phyloP scores from a whole-genome alignment of 148 eudicot species.

The Rheum nobile region DNA sequence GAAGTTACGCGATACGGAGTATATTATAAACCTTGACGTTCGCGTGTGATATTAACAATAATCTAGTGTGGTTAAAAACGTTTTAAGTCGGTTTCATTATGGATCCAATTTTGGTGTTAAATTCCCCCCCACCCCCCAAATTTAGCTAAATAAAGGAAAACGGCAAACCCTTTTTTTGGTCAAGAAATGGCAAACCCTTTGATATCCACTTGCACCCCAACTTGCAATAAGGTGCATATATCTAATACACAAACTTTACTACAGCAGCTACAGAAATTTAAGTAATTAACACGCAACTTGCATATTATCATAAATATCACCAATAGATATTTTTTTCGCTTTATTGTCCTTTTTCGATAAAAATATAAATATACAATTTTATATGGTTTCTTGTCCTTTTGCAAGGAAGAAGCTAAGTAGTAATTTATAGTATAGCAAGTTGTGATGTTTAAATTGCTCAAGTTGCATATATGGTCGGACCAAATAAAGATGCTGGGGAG shows the following conservation, averaged over 20 bases:
- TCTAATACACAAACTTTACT: background rate
- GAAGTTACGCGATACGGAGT: no score
- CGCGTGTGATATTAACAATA: no score
- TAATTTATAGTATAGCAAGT: background rate
- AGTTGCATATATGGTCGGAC: conserved; percentile 2
- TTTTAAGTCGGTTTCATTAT: no score
- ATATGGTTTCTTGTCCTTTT: background rate
- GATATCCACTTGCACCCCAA: conserved; percentile 1
- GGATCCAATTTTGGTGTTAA: no score
- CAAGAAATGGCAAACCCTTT: background rate
- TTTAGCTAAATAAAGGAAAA: background rate
- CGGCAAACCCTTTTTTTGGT: background rate
- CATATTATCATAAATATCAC: background rate
- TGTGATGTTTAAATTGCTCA: background rate
- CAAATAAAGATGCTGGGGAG: background rate
- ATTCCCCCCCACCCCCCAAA: background rate
- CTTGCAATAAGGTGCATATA: background rate
- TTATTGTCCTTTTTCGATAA: background rate
- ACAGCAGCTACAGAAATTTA: background rate
- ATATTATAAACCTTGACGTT: no score
- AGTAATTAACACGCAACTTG: background rate
- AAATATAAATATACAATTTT: background rate
- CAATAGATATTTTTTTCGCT: background rate
- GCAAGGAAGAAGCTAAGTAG: background rate
- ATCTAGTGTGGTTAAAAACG: no score